A percentile compares a stretch with the other conserved stretches of the same genome.
phyloP scores from a whole-genome alignment of 2,329 filamentous ascomycete genomes.

The Dactylellina sp. region DNA sequence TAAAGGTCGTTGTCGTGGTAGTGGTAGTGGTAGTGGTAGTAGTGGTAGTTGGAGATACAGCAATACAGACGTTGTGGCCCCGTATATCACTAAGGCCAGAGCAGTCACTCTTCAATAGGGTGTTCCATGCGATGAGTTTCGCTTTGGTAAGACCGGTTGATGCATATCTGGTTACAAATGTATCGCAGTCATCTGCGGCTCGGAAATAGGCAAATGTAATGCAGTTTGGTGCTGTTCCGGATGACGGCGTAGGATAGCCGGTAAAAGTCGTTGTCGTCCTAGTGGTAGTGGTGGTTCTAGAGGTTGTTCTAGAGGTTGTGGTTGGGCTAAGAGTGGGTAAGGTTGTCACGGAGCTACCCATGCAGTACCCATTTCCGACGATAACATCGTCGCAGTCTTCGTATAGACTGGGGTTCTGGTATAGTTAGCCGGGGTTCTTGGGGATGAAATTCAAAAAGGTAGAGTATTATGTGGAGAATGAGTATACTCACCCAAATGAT shows the following conservation, averaged over 20 bases:
- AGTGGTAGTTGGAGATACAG: not conserved
- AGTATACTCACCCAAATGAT: conserved; percentile 17
- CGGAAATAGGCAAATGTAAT: not conserved
- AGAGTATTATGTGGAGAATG: no score
- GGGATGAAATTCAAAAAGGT: not conserved
- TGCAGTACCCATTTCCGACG: conserved; percentile 14
- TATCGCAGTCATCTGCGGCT: not conserved
- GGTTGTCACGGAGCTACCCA: conserved; percentile 6
- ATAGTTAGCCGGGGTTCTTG: no score
- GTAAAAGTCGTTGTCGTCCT: no score
- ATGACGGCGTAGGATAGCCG: no score
- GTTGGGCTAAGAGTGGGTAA: not conserved
- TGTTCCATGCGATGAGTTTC: not conserved
- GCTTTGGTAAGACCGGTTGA: not conserved
- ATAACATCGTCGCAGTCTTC: conserved; percentile 22
- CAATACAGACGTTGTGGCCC: not conserved
- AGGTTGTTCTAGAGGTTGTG: conserved; percentile 1
- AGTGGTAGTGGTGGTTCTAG: not conserved
- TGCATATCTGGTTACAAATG: not conserved
- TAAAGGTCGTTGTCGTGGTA: no score
- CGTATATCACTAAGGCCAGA: not conserved
- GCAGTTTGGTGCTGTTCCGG: not conserved
- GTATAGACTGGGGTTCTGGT: conserved; percentile 6
- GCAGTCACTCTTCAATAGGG: not conserved
- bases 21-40: not conserved